Evolutionary conservation across 371 early-diverging fungal genomes (phyloP).

Genomic region (Nematocida sp.): DNA sequence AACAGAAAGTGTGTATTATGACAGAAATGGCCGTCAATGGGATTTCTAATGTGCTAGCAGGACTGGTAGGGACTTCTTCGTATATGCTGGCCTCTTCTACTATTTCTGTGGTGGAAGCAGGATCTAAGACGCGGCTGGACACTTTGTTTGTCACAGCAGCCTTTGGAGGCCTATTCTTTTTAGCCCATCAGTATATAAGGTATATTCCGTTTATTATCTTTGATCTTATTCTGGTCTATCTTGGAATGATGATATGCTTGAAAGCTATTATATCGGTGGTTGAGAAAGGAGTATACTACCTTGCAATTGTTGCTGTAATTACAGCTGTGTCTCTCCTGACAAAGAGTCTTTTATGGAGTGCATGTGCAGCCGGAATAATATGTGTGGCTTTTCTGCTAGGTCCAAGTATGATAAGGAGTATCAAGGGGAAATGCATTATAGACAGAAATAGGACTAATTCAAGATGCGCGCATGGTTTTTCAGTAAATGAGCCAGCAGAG

Average conservation of each 20-base stretch:
- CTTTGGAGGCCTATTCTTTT: neutral
- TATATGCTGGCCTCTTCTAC: conserved; percentile 11
- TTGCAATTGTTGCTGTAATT: neutral
- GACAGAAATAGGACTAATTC: too few relatives aligned
- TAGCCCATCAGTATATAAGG: neutral
- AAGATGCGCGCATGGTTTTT: too few relatives aligned
- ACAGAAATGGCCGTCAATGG: conserved; percentile 24
- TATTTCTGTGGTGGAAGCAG: conserved; percentile 2
- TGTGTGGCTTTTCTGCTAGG: too few relatives aligned
- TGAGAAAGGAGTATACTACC: neutral
- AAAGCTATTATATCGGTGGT: neutral
- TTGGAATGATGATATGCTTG: conserved; percentile 4
- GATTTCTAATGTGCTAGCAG: neutral
- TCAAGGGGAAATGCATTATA: too few relatives aligned
- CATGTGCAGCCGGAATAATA: neutral
- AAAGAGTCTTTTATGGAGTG: neutral
- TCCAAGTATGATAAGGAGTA: too few relatives aligned
- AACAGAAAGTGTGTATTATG: neutral
- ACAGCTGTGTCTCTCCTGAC: neutral
- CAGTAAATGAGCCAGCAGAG: too few relatives aligned
- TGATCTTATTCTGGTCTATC: neutral
- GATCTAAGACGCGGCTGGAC: neutral
- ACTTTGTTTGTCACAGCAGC: neutral
- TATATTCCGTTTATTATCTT: conserved; percentile 20
- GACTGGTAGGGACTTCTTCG: conserved; percentile 6